phyloP scores from a whole-genome alignment of 345 rosid species.

The Eucalyptus pauciflora region DNA sequence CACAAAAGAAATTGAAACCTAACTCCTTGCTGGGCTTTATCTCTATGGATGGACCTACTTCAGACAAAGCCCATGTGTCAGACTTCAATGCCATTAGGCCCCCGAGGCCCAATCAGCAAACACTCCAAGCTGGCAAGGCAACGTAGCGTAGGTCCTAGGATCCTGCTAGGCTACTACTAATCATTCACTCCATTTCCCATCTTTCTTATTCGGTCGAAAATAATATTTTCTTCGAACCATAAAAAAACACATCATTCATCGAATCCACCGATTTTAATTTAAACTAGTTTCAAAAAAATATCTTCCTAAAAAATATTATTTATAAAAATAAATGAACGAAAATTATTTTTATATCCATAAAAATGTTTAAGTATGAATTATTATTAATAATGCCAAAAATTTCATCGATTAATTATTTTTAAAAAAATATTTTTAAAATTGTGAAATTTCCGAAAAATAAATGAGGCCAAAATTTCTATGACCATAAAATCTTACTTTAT shows the following conservation, averaged over 20 bases:
- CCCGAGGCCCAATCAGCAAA: background rate
- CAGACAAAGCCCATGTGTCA: background rate
- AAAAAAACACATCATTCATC: background rate
- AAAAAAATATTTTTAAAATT: background rate
- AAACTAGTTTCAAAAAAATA: background rate
- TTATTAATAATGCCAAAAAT: background rate
- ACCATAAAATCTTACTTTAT: background rate
- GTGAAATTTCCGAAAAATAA: background rate
- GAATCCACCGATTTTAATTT: background rate
- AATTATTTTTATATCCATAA: background rate
- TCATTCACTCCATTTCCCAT: background rate
- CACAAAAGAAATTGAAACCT: background rate
- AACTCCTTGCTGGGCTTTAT: background rate
- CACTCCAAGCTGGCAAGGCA: background rate
- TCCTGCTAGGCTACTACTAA: background rate
- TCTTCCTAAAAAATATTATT: background rate
- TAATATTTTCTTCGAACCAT: background rate
- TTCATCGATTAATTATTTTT: fast-evolving
- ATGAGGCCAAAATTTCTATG: background rate
- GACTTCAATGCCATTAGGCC: background rate
- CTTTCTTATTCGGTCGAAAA: background rate
- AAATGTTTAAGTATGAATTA: background rate
- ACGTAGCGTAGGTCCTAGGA: background rate
- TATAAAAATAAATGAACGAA: background rate
- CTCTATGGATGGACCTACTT: background rate